These are phyloP conservation scores for Aspergillus melleus DNA, from an alignment of 2,329 filamentous ascomycete species.

Conservation along the genomic window DNA sequence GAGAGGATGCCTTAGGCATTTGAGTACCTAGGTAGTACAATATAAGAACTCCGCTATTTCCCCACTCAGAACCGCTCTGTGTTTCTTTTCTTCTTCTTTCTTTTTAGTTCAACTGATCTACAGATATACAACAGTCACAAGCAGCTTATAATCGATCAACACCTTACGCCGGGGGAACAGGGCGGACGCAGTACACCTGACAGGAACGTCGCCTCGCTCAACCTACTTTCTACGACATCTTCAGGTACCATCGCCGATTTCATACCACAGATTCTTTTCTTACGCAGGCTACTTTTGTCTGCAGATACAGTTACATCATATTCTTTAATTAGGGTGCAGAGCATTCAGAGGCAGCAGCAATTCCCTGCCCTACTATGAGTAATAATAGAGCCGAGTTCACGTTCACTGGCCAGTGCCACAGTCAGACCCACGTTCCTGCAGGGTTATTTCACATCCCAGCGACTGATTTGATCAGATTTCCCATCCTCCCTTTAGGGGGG, in stretches of 20 bases:
- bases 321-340: not conserved
- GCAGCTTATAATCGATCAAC: not conserved
- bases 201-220: not conserved
- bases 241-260: not conserved
- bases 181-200: not conserved
- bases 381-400: not conserved
- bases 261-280: not conserved
- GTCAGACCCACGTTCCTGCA: conserved; percentile 1
- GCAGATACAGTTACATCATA: not conserved
- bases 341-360: not conserved
- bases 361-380: not conserved
- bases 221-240: not conserved
- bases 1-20: too few species aligned
- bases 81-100: too few species aligned
- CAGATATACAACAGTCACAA: not conserved
- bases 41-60: too few species aligned
- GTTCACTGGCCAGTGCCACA: not conserved
- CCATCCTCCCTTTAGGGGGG: not conserved
- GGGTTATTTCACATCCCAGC: not conserved
- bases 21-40: too few species aligned
- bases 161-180: not conserved
- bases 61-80: too few species aligned
- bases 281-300: not conserved
- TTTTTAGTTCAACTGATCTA: too few species aligned
- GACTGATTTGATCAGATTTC: not conserved